Evolutionary conservation across 352 stramenopile genomes (phyloP), one percentile per base, ranked within the genome.

Genomic region (Pythium rishiriense): DNA sequence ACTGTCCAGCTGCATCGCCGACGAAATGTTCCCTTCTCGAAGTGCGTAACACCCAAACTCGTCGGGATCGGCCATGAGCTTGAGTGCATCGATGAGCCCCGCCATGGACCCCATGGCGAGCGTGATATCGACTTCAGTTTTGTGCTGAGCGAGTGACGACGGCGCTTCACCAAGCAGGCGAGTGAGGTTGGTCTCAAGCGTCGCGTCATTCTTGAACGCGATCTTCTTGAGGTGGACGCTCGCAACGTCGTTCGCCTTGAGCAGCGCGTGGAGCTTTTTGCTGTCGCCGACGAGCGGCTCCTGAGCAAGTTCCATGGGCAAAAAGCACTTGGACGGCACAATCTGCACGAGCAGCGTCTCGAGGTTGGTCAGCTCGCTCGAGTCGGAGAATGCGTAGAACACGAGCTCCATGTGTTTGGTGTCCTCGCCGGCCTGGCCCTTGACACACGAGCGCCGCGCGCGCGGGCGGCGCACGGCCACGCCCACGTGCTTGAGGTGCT

Each of bases 1-100:
- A 52, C 78, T 97, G 68, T 98, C 96, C 2, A 98, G 78, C 53
- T 97, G 89, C 87, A 98, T 97, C 19, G 83, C 82, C n/a, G 81
- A 94, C n/a, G 71, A 80, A 12, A 96, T 64, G 66, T 85, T 94
- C 11, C 85, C 83, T 35, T 81, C 70, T 0, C 33, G 43, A 24
- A 96, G 68, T 11, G 72, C 80, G 66, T 92, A 96, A 62, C 79
- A 90, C 3, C 88, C 87, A 47, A 93, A 96, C 48, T 65, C 56
- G 19, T 89, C 77, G 0, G 86, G 72, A 58, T 92, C 80, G 0
- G 72, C 47, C 74, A 96, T 90, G 59, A 92, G 67, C 28, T 78
- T 85, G 12, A 92, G 65, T 19, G 83, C 73, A 17, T 93, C 75
- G 28, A 94, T 69, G 29, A 95, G 70, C 39, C 85, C 81, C 14